Base-by-base conservation (phyloP, 2,329 filamentous ascomycete genomes). In the Aureobasidium namibiae region DNA sequence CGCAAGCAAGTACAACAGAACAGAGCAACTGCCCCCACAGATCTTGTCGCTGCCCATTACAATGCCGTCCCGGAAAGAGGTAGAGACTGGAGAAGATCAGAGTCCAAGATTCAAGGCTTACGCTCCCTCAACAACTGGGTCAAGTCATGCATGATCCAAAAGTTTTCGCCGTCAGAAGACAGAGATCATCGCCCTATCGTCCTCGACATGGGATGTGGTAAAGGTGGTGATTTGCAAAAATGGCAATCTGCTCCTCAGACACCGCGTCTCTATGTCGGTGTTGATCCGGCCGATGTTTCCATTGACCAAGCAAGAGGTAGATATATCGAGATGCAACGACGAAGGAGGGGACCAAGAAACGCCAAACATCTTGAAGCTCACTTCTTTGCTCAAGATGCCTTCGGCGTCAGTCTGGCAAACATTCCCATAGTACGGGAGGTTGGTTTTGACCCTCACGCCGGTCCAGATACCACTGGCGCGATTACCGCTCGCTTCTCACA, bases 41-140 rank as follows among this genome's bases (percentile, higher is more conserved):
- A 97, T 68, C 86, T 95, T 8, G 94, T 97, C 50, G 84, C 87
- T 53, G 87, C 95, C 65, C 92, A 96, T 74, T 99, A 99, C 80
- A 99, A 99, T 74, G 87, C 89, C 38, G 92, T 97, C 0, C 92
- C 92, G 0, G 89, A 99, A 76, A 84, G 92, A 31, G 94, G 94
- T 13, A 85, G 92, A 57, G 91, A 96, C 68, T 99, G 94, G 92
- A 85, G 94, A 52, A 90, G 88, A 71, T 95, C 90, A 7, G 91
- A 95, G 68, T 95, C 89, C 73, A 88, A 89, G 68, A 99, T 99
- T 78, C 96, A 95, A 75, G 94, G 94, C 0, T 78, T 99, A 56
- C 85, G 94, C 56, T 90, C 88, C 65, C 94, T 96, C 79, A 99
- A 99, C 77, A 99, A 99, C 74, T 99, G 94, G 94, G 83, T 99